These are phyloP conservation scores for Brassica nigra DNA, from an alignment of 345 rosid genomes.

Conservation along the genomic window DNA sequence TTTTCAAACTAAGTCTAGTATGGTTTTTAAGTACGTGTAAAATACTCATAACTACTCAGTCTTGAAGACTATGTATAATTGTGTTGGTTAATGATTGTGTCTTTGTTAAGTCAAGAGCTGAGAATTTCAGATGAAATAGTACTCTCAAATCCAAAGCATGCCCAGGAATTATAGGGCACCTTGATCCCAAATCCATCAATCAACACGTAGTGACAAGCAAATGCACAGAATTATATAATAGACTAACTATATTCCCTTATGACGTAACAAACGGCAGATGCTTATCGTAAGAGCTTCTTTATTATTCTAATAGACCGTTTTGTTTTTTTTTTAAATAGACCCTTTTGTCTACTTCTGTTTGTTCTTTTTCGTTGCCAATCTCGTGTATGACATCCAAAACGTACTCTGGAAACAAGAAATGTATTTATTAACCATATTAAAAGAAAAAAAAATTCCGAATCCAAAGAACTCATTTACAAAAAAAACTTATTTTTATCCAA, in stretches of 20 bases:
- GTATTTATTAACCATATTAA: background rate
- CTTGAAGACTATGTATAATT: background rate
- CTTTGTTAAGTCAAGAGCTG: background rate
- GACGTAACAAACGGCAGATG: background rate
- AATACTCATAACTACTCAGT: background rate
- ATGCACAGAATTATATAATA: background rate
- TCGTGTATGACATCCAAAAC: background rate
- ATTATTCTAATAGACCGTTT: background rate
- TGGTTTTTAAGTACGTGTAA: no score
- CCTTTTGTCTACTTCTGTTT: background rate
- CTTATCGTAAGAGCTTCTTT: background rate
- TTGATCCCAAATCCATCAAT: background rate
- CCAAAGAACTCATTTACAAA: background rate
- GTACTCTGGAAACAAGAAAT: background rate
- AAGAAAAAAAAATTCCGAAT: background rate
- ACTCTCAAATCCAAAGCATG: background rate
- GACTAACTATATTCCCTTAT: background rate
- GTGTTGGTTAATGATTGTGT: background rate
- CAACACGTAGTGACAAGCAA: background rate
- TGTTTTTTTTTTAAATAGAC: background rate
- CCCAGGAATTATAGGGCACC: background rate
- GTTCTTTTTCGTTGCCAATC: background rate
- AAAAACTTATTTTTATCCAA: background rate
- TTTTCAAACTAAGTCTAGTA: no score
- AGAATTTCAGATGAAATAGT: background rate